A percentile compares a stretch with the other conserved stretches of the same genome.
Evolutionary conservation across 305 asterid species (phyloP).

Genomic region (Ajuga reptans): DNA sequence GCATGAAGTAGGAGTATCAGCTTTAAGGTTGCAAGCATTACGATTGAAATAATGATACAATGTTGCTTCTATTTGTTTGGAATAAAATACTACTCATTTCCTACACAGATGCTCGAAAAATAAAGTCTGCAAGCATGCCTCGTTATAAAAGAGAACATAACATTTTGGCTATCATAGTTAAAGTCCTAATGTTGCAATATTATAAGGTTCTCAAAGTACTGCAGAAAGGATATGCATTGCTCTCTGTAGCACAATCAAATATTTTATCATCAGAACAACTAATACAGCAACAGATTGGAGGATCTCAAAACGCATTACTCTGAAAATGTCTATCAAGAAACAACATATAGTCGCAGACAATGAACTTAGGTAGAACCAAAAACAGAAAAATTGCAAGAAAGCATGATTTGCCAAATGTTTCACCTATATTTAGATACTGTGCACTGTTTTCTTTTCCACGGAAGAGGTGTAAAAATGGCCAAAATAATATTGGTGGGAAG

Average conservation of each 20-base stretch:
- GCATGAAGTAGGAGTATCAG: not conserved
- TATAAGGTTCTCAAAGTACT: not conserved
- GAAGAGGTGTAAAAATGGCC: not conserved
- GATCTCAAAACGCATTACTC: not conserved
- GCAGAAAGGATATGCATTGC: not conserved
- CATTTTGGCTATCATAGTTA: not conserved
- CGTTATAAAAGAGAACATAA: not conserved
- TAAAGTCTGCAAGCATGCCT: not conserved
- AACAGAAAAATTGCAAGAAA: not conserved
- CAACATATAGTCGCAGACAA: not conserved
- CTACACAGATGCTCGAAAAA: not conserved
- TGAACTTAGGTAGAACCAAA: not conserved
- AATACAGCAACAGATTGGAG: not conserved
- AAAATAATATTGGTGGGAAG: conserved; percentile 21
- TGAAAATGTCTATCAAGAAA: not conserved
- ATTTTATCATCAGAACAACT: not conserved
- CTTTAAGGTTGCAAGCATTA: not conserved
- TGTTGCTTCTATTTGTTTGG: not conserved
- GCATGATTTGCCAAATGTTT: not conserved
- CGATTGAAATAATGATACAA: not conserved
- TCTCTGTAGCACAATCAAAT: not conserved
- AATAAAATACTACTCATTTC: not conserved
- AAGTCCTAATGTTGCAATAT: not conserved
- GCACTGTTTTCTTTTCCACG: not conserved
- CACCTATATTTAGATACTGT: not conserved